Conservation (phyloP, 805 yeast genomes). For the Cyberlindnera petersonii region DNA sequence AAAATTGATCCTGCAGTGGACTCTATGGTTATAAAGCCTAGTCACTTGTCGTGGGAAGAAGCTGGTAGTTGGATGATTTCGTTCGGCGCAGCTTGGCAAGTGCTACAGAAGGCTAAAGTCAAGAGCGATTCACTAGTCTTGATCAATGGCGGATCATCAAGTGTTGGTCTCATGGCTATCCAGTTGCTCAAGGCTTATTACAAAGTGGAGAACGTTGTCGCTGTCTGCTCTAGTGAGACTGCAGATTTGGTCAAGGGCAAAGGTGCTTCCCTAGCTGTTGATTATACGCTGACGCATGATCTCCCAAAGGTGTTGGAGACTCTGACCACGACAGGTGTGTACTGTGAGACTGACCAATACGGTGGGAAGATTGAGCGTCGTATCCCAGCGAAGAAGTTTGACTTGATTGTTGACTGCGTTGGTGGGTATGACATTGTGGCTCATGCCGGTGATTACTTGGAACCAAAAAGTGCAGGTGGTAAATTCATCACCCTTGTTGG, state of each 20-base stretch:
- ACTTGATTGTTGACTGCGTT: conserved; percentile 63
- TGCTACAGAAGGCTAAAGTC: conserved; percentile 34
- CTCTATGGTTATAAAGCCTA: conserved; percentile 44
- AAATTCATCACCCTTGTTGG: conserved; percentile 61
- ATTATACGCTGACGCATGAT: conserved; percentile 37
- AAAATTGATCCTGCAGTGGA: conserved; percentile 51
- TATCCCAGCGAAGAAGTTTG: conserved; percentile 40
- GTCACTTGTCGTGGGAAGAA: conserved; percentile 41
- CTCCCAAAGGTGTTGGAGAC: conserved; percentile 20
- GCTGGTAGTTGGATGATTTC: conserved; percentile 66
- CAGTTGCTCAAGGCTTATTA: conserved; percentile 54
- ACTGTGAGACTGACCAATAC: conserved; percentile 28
- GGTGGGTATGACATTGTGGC: conserved; percentile 55
- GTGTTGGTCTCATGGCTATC: conserved; percentile 61
- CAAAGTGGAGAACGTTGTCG: conserved; percentile 49
- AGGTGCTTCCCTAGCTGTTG: conserved; percentile 53
- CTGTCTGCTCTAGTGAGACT: conserved; percentile 55
- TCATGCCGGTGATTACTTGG: conserved; percentile 41
- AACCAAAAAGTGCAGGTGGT: conserved; percentile 40
- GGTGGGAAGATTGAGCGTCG: conserved; percentile 26
- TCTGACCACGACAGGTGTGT: conserved; percentile 29
- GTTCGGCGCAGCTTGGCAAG: conserved; percentile 56
- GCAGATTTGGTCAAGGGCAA: conserved; percentile 36
- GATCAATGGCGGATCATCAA: conserved; percentile 73
- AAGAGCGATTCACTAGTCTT: conserved; percentile 47